Base-by-base conservation (phyloP, 2,329 filamentous ascomycete genomes). In the Cladosporium sp. region DNA sequence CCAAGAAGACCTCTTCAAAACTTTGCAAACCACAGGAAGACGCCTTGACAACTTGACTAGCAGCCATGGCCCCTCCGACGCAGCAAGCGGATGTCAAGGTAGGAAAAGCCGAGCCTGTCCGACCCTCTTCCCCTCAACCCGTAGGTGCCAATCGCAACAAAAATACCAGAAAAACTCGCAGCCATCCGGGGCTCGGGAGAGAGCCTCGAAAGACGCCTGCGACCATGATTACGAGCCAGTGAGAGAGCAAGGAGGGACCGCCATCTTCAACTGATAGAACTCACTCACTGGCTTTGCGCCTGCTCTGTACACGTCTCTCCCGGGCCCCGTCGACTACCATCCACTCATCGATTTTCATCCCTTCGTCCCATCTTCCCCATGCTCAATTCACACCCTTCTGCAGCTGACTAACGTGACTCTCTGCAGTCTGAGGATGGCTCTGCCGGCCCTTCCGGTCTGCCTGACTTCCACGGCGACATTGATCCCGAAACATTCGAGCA, bases 401-500 rank as follows among this genome's bases (percentile, higher is more conserved):
- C 40, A 46, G n/a, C n/a, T 23, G n/a, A 40, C 62, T 65, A 52
- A 65, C 52, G 50, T 6, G 12, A n/a, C n/a, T 12, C 5, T 35
- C 18, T 57, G 66, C 69, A 80, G 78, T 76, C 81, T 79, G 80
- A 83, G 72, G 80, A 84, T 68, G 81, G 79, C 63, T 76, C 78
- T 66, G 55, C 81, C 65, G 82, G 79, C 67, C 78, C 88, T 73
- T 82, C 84, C 64, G 82, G 79, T 67, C 78, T 88, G 72, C 83
- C 84, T 67, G 86, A 91, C 67, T 86, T 92, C 70, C 88, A 87
- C 67, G 91, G 95, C 70, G 84, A 85, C 76, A 89, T 99, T 79
- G 94, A 98, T 78, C 81, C 83, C 67, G 77, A 80, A 64, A 96
- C 93, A 65, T 99, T 99, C 74, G 88, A 89, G 73, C 95, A 98